Evolutionary conservation across 73 alveolate species (phyloP).

Genomic region (Effrenium voratum): DNA sequence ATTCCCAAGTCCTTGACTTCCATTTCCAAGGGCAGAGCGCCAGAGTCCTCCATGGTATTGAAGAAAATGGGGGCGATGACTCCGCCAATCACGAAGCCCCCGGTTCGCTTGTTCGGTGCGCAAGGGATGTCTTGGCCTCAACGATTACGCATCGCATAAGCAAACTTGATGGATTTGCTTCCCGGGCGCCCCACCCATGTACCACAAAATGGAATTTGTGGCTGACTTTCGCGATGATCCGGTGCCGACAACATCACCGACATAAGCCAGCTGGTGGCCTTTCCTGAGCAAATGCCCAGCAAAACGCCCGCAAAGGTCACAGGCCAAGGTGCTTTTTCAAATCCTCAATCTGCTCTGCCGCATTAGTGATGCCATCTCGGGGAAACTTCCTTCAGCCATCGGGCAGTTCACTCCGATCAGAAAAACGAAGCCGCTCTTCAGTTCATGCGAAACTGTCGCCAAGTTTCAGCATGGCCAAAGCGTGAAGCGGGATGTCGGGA

Average conservation of each 20-base stretch:
- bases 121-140: constrained; percentile 88
- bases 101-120: constrained; percentile 94
- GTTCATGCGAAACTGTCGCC: not conserved
- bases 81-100: constrained; percentile 91
- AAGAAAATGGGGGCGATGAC: constrained; percentile 88
- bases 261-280: constrained; percentile 82
- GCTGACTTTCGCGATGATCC: constrained; percentile 91
- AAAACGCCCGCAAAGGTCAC: not conserved
- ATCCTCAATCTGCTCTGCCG: constrained; percentile 79
- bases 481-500: constrained; percentile 92
- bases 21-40: constrained; percentile 88
- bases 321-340: constrained; percentile 32
- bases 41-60: constrained; percentile 94
- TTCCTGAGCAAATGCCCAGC: not conserved
- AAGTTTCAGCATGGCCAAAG: constrained; percentile 88
- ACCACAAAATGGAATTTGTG: constrained; percentile 88
- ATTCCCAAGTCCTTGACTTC: constrained; percentile 84
- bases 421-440: not conserved
- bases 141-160: not conserved
- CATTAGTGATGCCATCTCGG: constrained; percentile 91
- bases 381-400: constrained; percentile 58
- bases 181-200: constrained; percentile 74
- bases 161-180: not conserved
- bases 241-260: constrained; percentile 92
- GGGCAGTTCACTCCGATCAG: not conserved